Evolutionary conservation across 1,284 basidiomycete species (phyloP), one percentile per base, ranked within the genome.

Genomic region (Chiua sp.): DNA sequence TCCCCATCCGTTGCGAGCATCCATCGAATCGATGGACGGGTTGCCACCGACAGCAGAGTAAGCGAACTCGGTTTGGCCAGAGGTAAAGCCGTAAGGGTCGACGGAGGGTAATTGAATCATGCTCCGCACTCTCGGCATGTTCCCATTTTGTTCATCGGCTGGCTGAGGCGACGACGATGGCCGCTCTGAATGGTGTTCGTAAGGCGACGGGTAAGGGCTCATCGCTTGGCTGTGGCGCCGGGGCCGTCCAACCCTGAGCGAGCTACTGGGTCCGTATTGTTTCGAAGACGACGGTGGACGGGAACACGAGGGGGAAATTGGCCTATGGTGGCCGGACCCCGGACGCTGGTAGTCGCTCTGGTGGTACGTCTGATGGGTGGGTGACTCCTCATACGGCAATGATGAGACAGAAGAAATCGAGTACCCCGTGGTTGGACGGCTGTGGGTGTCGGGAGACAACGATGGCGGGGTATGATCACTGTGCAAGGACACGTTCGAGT

Each of bases 141-240:
- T 78, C 35, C 73, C 75, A 32, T 78, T 77, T 66, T 82, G 79
- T 30, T 87, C 86, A 49, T 87, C 85, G 51, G 80, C 74, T 26
- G 87, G 87, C 65, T 89, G 87, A 20, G 90, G 89, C 11, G 87
- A 89, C n/a, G 87, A 85, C 57, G 89, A 90, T 0, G 87, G 87
- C 47, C 90, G 84, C 68, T 87, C 64, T 28, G 86, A 86, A 57
- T 83, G 79, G 54, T 87, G 83, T 60, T 88, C 87, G 75, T 92
- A 92, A 51, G 90, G 90, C 60, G 84, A 87, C 13, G 91, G 91
- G 73, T 93, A 93, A 15, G 91, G 91, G 65, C 87, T 89, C 81
- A 92, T 87, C 0, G 90, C 91, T 71, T 93, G 91, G 68, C 89
- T 91, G 75, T 93, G 91, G 58, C 91, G 82, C 47, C 91, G 80